A percentile compares a stretch with the other conserved stretches of the same genome.
These are phyloP conservation scores for Phytophthora tentaculata DNA, from an alignment of 352 stramenopile species.

Conservation along the genomic window DNA sequence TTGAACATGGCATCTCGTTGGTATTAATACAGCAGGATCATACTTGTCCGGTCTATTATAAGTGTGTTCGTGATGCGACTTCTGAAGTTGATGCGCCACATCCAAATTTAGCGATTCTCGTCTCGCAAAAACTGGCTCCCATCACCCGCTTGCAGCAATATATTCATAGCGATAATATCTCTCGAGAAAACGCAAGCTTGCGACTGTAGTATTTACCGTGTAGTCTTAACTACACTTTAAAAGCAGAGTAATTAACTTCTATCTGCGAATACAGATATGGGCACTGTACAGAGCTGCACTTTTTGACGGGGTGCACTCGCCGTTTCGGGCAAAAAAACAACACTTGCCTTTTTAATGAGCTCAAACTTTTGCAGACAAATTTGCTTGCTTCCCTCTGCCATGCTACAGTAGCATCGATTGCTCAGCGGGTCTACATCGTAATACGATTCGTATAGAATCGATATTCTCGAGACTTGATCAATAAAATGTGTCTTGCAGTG, in stretches of 20 bases:
- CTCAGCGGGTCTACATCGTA: not conserved
- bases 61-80: constrained; percentile 18
- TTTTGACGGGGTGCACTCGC: not conserved
- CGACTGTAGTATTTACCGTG: no score
- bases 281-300: not conserved
- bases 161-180: no score
- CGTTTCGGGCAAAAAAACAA: not conserved
- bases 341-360: not conserved
- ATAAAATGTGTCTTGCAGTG: constrained; percentile 13
- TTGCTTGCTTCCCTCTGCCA: not conserved
- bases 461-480: no score
- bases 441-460: no score
- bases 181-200: no score
- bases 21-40: no score
- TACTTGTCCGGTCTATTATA: no score
- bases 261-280: not conserved
- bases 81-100: constrained; percentile 31
- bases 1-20: no score
- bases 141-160: constrained; percentile 5
- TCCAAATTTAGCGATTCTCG: constrained; percentile 18
- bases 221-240: no score
- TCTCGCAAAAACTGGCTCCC: not conserved
- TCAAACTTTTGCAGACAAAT: not conserved
- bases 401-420: not conserved
- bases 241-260: not conserved